Percentiles rank a stretch among this genome's conserved stretches.
These are phyloP conservation scores for Aschersonia sp. DNA, from an alignment of 2,329 filamentous ascomycete genomes.

Conservation along the genomic window DNA sequence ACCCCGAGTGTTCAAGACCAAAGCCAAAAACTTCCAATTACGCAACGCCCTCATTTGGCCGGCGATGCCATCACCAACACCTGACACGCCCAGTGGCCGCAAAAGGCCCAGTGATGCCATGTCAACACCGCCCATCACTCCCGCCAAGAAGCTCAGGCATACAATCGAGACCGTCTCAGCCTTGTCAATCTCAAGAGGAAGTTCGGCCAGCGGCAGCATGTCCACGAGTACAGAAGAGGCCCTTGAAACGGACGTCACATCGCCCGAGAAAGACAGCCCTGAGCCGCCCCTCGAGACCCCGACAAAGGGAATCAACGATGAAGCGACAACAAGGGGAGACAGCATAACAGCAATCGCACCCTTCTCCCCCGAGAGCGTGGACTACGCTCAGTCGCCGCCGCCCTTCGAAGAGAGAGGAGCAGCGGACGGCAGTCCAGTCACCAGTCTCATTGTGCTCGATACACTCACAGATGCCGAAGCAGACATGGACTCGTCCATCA, in stretches of 20 bases:
- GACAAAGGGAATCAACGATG: slow-evolving; percentile 7
- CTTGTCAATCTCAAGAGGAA: slow-evolving; percentile 18
- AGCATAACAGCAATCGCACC: slow-evolving; percentile 8
- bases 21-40: slow-evolving; percentile 18
- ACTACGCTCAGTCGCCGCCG: slow-evolving; percentile 12
- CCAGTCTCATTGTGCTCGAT: background rate
- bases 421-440: background rate
- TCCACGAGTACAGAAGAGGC: slow-evolving; percentile 14
- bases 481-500: slow-evolving; percentile 6
- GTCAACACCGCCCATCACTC: slow-evolving; percentile 40
- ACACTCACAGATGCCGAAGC: slow-evolving; percentile 7
- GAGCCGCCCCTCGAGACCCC: slow-evolving; percentile 19
- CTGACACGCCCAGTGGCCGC: slow-evolving; percentile 12
- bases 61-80: slow-evolving; percentile 12
- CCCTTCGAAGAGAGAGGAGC: slow-evolving; percentile 3
- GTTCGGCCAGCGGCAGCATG: slow-evolving; percentile 18
- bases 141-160: slow-evolving; percentile 33
- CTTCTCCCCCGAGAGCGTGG: slow-evolving; percentile 17
- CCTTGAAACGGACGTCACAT: slow-evolving; percentile 29
- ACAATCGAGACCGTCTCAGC: slow-evolving; percentile 12
- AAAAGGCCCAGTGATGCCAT: slow-evolving; percentile 30
- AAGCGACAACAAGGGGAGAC: slow-evolving; percentile 3
- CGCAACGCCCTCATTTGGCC: slow-evolving; percentile 19
- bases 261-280: slow-evolving; percentile 33
- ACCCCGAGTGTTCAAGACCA: slow-evolving; percentile 29